Conservation (phyloP, 768 basidiomycete genomes). For the Austroboletus eburneus region DNA sequence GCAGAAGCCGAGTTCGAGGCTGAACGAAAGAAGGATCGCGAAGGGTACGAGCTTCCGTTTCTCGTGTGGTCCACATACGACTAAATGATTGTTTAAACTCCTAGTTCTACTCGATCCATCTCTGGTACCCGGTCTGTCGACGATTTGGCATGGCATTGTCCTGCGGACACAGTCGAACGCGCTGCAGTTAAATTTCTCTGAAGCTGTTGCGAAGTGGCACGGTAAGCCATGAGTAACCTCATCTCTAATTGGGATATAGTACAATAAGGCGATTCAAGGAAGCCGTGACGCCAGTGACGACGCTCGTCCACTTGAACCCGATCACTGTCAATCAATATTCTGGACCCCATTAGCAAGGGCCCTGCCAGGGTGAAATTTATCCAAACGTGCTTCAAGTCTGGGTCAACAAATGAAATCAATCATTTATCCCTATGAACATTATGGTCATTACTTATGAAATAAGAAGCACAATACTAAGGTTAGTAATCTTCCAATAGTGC, state of each 20-base stretch:
- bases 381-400: too few species aligned
- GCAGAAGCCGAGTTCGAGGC: conserved; percentile 69
- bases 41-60: conserved; percentile 46
- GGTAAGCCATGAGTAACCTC: conserved; percentile 51
- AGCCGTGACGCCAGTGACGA: conserved; percentile 39
- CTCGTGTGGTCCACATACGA: background rate
- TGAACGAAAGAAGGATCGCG: conserved; percentile 72
- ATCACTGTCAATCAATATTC: too few species aligned
- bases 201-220: conserved; percentile 77
- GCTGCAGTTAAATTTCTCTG: conserved; percentile 75
- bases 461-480: too few species aligned
- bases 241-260: conserved; percentile 37
- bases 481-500: too few species aligned
- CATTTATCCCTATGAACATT: too few species aligned
- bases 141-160: conserved; percentile 67
- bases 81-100: conserved; percentile 6
- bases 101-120: conserved; percentile 75
- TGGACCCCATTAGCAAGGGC: too few species aligned
- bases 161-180: conserved; percentile 79
- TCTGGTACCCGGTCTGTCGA: conserved; percentile 68
- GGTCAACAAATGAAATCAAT: too few species aligned
- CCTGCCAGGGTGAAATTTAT: too few species aligned
- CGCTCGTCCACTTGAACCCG: conserved; percentile 69
- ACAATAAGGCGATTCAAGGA: conserved; percentile 49
- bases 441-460: too few species aligned